Conservation (phyloP, 169 alveolate genomes). For the Cytauxzoon felis region DNA sequence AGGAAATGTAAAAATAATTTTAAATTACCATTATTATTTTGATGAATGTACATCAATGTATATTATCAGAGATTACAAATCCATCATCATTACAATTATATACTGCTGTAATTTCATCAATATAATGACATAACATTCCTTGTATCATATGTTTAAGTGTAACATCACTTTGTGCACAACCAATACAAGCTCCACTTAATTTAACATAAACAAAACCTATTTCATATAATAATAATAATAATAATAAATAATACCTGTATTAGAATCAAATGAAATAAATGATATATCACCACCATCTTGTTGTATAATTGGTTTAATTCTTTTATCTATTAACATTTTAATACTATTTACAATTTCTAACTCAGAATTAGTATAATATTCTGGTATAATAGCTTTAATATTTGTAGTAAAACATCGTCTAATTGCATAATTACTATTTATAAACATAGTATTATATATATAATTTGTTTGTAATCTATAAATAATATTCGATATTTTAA, state of each 20-base stretch:
- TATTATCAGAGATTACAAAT: slow-evolving; percentile 15
- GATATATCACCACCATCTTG: slow-evolving; percentile 77
- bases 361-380: slow-evolving; percentile 31
- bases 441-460: not conserved
- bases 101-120: slow-evolving; percentile 69
- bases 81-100: slow-evolving; percentile 53
- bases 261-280: slow-evolving; percentile 67
- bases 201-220: slow-evolving; percentile 71
- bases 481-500: too few relatives aligned
- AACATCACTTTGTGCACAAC: slow-evolving; percentile 73
- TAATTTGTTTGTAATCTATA: too few relatives aligned
- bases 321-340: slow-evolving; percentile 68
- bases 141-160: slow-evolving; percentile 76
- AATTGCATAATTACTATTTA: not conserved
- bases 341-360: slow-evolving; percentile 68
- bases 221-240: not conserved
- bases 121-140: slow-evolving; percentile 72
- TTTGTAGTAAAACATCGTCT: slow-evolving; percentile 12
- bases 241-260: slow-evolving; percentile 48
- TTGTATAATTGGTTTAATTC: slow-evolving; percentile 70
- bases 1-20: not conserved
- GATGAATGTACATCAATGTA: not conserved
- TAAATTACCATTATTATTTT: not conserved
- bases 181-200: slow-evolving; percentile 75
- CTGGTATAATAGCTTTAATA: slow-evolving; percentile 45